phyloP scores from a whole-genome alignment of 1,284 basidiomycete genomes.

The Austroboletus novae-zelandiae region DNA sequence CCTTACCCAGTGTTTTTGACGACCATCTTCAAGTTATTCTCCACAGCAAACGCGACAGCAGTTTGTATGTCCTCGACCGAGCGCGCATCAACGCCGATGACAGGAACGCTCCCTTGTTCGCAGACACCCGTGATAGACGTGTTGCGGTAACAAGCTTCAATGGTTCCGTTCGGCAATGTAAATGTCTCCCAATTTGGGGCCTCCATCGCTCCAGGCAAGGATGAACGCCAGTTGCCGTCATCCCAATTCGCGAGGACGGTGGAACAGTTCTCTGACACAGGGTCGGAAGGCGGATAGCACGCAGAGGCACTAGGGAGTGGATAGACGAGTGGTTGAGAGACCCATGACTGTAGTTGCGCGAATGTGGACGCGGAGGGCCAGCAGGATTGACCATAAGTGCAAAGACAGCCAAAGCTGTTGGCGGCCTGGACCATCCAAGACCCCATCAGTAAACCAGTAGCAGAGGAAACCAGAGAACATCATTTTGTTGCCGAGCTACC shows the following conservation, averaged over 20 bases:
- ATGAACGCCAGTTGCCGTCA: not conserved
- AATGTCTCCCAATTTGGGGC: not conserved
- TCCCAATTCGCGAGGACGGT: slow-evolving; percentile 4
- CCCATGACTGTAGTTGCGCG: slow-evolving; percentile 25
- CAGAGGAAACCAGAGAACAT: no score
- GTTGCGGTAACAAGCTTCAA: not conserved
- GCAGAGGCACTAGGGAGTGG: slow-evolving; percentile 25
- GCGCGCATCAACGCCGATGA: slow-evolving; percentile 28
- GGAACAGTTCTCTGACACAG: slow-evolving; percentile 24
- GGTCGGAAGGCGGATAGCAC: slow-evolving; percentile 24
- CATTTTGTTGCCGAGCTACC: no score
- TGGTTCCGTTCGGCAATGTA: not conserved
- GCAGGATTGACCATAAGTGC: slow-evolving; percentile 27
- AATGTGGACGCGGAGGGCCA: slow-evolving; percentile 42
- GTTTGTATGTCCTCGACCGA: slow-evolving; percentile 38
- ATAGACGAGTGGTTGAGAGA: slow-evolving; percentile 32
- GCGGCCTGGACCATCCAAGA: not conserved
- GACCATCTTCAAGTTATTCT: slow-evolving; percentile 42
- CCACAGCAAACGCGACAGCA: slow-evolving; percentile 27
- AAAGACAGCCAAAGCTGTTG: not conserved
- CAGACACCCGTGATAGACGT: slow-evolving; percentile 7
- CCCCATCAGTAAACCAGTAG: not conserved
- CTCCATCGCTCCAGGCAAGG: not conserved
- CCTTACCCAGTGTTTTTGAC: slow-evolving; percentile 50
- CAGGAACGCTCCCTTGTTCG: slow-evolving; percentile 16